phyloP scores from a whole-genome alignment of 2,329 filamentous ascomycete genomes.

The Chaetomiaceae sp. region DNA sequence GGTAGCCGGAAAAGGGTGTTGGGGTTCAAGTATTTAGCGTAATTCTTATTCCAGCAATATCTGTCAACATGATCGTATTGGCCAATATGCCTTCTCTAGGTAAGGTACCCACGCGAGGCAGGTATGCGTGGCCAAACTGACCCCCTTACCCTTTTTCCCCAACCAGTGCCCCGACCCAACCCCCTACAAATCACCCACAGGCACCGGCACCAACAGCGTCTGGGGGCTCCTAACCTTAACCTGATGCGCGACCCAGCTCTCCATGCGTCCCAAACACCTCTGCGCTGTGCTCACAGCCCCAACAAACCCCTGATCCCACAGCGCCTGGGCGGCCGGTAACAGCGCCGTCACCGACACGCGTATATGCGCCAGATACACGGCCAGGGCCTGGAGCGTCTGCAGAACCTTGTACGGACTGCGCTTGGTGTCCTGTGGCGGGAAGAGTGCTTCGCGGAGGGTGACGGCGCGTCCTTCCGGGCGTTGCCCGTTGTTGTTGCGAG shows the following conservation, averaged over 20 bases:
- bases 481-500: conserved; percentile 26
- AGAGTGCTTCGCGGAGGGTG: conserved; percentile 27
- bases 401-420: conserved; percentile 26
- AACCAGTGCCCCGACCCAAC: no score
- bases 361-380: conserved; percentile 32
- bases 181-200: no score
- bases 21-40: no score
- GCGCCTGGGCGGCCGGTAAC: conserved; percentile 30
- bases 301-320: conserved; percentile 34
- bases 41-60: no score
- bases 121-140: no score
- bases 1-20: no score
- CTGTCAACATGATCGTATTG: no score
- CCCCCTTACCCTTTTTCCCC: no score
- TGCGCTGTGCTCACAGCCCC: conserved; percentile 25
- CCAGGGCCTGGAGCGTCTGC: conserved; percentile 29
- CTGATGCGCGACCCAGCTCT: conserved; percentile 32
- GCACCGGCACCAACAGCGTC: conserved; percentile 32
- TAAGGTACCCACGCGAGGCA: no score
- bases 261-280: conserved; percentile 25
- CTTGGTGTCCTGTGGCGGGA: conserved; percentile 19
- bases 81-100: no score
- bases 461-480: conserved; percentile 24
- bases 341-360: conserved; percentile 29
- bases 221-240: conserved; percentile 32